Conservation (phyloP, 495 filamentous ascomycete species). For the Recurvomyces mirabilis region DNA sequence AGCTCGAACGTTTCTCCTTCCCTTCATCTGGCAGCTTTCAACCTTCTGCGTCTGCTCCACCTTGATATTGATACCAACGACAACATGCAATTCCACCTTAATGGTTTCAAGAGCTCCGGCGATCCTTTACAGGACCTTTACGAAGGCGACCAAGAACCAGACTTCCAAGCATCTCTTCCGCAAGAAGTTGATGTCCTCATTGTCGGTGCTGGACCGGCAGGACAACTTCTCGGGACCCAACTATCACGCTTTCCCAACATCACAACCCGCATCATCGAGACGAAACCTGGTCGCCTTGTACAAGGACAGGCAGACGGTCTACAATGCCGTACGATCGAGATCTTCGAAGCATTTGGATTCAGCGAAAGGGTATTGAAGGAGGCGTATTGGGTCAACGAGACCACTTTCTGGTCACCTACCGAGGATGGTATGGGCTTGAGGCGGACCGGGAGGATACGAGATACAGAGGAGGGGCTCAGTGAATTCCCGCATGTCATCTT, state of each 20-base stretch:
- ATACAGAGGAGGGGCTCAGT: conserved; percentile 53
- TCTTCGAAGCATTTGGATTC: conserved; percentile 68
- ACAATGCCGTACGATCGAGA: conserved; percentile 69
- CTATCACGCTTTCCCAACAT: conserved; percentile 48
- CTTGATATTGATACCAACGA: too few species aligned
- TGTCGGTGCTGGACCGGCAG: conserved; percentile 56
- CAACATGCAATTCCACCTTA: conserved; percentile 23
- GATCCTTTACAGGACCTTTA: conserved; percentile 18
- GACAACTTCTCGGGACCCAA: conserved; percentile 57
- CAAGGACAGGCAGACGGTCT: conserved; percentile 74
- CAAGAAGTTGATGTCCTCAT: conserved; percentile 46
- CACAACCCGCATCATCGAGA: conserved; percentile 53
- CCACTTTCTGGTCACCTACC: conserved; percentile 30
- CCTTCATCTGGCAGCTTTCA: too few species aligned
- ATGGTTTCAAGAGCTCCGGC: conserved; percentile 18
- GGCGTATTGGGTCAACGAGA: conserved; percentile 59
- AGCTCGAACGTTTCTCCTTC: too few species aligned
- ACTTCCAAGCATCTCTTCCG: conserved; percentile 18
- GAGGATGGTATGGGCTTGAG: conserved; percentile 38
- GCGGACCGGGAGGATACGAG: conserved; percentile 44
- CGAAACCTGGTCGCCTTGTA: conserved; percentile 45
- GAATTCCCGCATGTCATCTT: conserved; percentile 65
- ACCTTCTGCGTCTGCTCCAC: too few species aligned
- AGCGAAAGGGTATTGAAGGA: conserved; percentile 60
- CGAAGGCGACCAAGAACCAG: conserved; percentile 15